Base-by-base conservation (phyloP, 768 basidiomycete genomes). In the Mycena vitilis region DNA sequence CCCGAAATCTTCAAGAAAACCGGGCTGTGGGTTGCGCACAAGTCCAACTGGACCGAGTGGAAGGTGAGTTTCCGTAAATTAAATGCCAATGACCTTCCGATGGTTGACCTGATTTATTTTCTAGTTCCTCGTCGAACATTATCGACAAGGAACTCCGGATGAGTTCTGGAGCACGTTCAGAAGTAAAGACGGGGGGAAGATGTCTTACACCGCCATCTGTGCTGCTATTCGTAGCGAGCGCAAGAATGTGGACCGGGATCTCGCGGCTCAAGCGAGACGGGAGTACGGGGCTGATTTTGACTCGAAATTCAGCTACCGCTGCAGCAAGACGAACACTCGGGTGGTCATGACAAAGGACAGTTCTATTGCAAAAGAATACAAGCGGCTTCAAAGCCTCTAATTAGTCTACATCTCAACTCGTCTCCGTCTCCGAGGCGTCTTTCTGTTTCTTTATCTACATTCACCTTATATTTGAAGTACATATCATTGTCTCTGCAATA, bases 161-260 rank as follows among this genome's bases (percentile, higher is more conserved):
- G 56, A 71, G 30, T 75, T 75, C 57, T 74, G 75, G 73, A 49
- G 51, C 2, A 59, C 52, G 11, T 78, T 74, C 58, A 38, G 18
- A n/a, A 15, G 44, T 11, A 36, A 65, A 11, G 54, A 70, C 37
- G 66, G 72, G 11, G 63, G 54, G 0, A 54, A 59, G 15, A 64
- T 75, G 25, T 40, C 68, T 3, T 75, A 69, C 44, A 74, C 70
- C 4, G 54, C 65, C 12, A 75, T 77, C 48, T 38, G 53, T 36
- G 36, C 44, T 4, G 22, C n/a, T 0, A 66, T 76, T 12, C 57
- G 56, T 2, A 20, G 38, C 22, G 38, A 67, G 23, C 70, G 65
- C 13, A 60, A 65, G 22, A 54, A 38, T 23, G 36, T 56, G 13
- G 63, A 77, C 34, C 30, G 44, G n/a, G 48, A 60, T 16, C 40